Evolutionary conservation across 306 rosid genomes (phyloP), one percentile per base, ranked within the genome.

Genomic region (Lupinus albus): DNA sequence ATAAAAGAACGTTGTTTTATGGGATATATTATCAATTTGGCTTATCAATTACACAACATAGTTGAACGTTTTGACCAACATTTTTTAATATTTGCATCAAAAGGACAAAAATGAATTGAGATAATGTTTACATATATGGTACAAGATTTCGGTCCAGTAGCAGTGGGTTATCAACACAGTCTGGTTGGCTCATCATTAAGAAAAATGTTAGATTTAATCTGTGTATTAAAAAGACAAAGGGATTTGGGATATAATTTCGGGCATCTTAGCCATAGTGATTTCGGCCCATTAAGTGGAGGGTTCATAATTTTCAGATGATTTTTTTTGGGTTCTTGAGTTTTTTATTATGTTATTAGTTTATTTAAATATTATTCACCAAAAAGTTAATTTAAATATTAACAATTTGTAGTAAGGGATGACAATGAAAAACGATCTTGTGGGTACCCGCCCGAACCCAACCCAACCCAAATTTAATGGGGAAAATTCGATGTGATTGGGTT

Each of bases 141-240:
- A 64, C 81, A 9, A 38, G 18, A 51, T 64, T 77, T 72, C 78
- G 78, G 82, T 78, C 82, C 82, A 72, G 59, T 78, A 71, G 11
- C 7, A 38, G 2, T 7, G 7, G 11, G 38, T 5, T 33, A 6
- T 5, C 1, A 33, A 25, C 30, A 25, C 30, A 2, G 30, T 25
- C 8, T 5, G 38, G 2, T 33, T 33, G 38, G 8, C 38, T 33
- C 38, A 33, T 33, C 38, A 8, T 33, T 5, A 33, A 33, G 38
- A 33, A 33, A 33, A 33, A 33, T 0, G 38, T 1, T 33, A 33
- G 8, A 33, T 33, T 33, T 33, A 25, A 1, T 32, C 9, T 9
- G 4, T 42, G 0, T 42, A 42, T 42, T 42, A 42, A 5, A 46
- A 13, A 46, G 8, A 42, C 18, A 46, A 46, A 54, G 28, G 61